These are phyloP conservation scores for Tetratostichococcus sp. DNA, from an alignment of 139 green algal species.

Conservation along the genomic window DNA sequence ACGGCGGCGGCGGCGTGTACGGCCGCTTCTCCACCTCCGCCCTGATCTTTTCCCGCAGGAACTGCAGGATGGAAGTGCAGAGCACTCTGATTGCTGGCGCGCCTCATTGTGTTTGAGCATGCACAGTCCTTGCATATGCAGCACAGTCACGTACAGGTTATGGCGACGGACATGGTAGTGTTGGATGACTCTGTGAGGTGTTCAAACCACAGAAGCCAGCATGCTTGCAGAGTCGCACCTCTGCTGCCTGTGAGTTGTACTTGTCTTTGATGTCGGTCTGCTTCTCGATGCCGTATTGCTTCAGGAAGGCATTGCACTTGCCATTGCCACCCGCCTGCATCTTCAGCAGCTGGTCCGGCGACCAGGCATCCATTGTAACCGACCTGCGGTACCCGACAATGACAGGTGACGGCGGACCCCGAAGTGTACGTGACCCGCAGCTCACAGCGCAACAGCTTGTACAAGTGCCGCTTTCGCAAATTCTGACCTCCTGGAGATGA, in stretches of 20 bases:
- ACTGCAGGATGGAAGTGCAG: conserved; percentile 30
- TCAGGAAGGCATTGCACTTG: conserved; percentile 83
- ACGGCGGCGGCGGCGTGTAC: conserved; percentile 65
- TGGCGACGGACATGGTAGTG: too few relatives aligned
- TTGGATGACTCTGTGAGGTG: too few relatives aligned
- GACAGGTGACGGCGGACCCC: too few relatives aligned
- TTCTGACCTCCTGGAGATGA: too few relatives aligned
- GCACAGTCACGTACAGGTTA: too few relatives aligned
- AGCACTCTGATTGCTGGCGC: too few relatives aligned
- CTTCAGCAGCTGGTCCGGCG: conserved; percentile 81
- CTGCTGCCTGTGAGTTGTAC: conserved; percentile 81
- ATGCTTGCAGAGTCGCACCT: conserved; percentile 3
- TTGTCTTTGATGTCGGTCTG: conserved; percentile 85
- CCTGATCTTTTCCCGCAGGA: conserved; percentile 82
- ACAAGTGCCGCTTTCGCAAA: too few relatives aligned
- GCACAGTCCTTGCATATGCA: too few relatives aligned
- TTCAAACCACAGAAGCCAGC: too few relatives aligned
- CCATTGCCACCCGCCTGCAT: conserved; percentile 94
- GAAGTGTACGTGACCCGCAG: too few relatives aligned
- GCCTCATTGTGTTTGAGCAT: too few relatives aligned
- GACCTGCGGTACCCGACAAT: conserved; percentile 70
- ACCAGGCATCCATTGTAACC: conserved; percentile 97
- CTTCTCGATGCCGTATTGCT: conserved; percentile 89
- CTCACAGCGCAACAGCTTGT: too few relatives aligned
- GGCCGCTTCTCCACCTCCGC: conserved; percentile 72